phyloP scores from a whole-genome alignment of 2,329 filamentous ascomycete species.

The Talaromyces sp. region DNA sequence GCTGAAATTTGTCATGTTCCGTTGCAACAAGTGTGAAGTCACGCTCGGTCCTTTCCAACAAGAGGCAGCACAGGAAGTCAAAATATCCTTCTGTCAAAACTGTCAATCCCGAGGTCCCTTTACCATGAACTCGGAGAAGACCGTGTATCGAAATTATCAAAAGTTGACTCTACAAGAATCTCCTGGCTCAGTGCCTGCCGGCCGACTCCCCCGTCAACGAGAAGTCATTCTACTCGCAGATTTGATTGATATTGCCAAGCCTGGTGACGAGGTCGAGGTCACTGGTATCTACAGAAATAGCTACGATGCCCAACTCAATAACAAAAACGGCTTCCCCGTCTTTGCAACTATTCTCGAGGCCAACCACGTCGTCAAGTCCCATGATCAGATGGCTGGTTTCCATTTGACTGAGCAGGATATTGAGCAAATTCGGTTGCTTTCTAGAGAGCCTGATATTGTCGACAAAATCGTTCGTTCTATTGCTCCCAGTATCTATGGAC shows the following conservation, averaged over 20 bases:
- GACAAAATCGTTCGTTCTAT: slow-evolving; percentile 93
- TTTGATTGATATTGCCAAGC: slow-evolving; percentile 93
- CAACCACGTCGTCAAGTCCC: slow-evolving; percentile 94
- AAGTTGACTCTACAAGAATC: slow-evolving; percentile 97
- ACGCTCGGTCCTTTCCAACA: slow-evolving; percentile 96
- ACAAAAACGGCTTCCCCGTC: slow-evolving; percentile 96
- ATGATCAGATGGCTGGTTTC: slow-evolving; percentile 96
- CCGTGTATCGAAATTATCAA: slow-evolving; percentile 97
- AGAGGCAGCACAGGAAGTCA: slow-evolving; percentile 93
- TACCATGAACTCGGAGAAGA: slow-evolving; percentile 94
- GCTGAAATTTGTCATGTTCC: slow-evolving; percentile 97
- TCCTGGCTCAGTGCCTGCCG: slow-evolving; percentile 92
- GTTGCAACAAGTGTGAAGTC: slow-evolving; percentile 88
- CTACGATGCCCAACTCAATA: slow-evolving; percentile 96
- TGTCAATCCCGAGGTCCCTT: slow-evolving; percentile 96
- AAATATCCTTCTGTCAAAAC: slow-evolving; percentile 92
- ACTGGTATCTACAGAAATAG: slow-evolving; percentile 98
- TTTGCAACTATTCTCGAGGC: slow-evolving; percentile 97
- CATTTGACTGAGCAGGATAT: slow-evolving; percentile 93
- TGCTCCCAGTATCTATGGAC: slow-evolving; percentile 95
- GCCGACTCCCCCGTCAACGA: slow-evolving; percentile 85
- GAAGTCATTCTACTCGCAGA: slow-evolving; percentile 97
- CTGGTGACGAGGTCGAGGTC: slow-evolving; percentile 95
- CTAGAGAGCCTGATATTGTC: slow-evolving; percentile 84
- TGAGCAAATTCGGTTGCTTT: slow-evolving; percentile 80